Conservation (phyloP, 2,329 filamentous ascomycete genomes). For the Aspergillus brasiliensis region DNA sequence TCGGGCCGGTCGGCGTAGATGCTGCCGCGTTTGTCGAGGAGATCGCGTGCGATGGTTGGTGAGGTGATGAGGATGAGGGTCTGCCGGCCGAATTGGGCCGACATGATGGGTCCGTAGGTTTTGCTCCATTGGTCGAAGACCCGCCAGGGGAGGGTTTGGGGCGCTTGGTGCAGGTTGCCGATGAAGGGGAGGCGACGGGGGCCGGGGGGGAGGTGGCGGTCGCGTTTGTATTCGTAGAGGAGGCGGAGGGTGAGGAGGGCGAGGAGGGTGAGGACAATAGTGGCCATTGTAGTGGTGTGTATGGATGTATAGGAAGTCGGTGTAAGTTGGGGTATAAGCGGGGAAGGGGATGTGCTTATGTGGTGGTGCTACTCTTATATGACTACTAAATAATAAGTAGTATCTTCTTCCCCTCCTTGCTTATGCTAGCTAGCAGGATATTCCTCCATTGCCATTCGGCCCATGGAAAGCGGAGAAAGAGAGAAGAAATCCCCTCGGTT, state of each 20-base stretch:
- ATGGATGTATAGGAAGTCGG: not conserved
- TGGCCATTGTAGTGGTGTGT: not conserved
- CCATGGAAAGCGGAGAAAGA: too few relatives aligned
- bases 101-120: constrained; percentile 39
- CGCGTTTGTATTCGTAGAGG: constrained; percentile 17
- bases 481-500: too few relatives aligned
- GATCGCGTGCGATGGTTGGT: constrained; percentile 54
- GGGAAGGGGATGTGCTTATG: not conserved
- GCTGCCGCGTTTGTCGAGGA: constrained; percentile 58
- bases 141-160: constrained; percentile 24
- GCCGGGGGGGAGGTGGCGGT: constrained; percentile 28
- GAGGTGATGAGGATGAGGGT: constrained; percentile 49
- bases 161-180: constrained; percentile 37
- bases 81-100: constrained; percentile 32
- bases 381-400: too few relatives aligned
- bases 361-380: not conserved
- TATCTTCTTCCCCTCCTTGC: too few relatives aligned
- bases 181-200: constrained; percentile 33
- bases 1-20: constrained; percentile 56
- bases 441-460: too few relatives aligned
- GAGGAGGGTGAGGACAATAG: not conserved
- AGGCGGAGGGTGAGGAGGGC: constrained; percentile 10
- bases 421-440: too few relatives aligned
- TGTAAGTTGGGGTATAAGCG: too few relatives aligned
- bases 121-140: constrained; percentile 36